Evolutionary conservation across 2,329 filamentous ascomycete species (phyloP).

Genomic region (Mycosphaerelloides madeirae): DNA sequence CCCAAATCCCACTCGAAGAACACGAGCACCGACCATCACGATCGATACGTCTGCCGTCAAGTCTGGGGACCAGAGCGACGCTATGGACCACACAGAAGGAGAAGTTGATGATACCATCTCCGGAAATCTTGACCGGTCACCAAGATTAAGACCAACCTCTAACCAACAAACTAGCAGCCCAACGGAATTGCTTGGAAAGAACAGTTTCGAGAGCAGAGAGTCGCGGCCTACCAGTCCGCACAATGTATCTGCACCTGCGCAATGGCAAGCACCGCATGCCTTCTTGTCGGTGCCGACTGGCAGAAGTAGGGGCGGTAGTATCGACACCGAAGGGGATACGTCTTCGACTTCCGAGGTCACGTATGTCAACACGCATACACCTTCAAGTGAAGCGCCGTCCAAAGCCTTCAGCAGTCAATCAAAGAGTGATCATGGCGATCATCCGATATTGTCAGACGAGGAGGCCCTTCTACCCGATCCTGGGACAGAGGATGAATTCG

Average conservation of each 20-base stretch:
- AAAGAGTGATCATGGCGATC: slow-evolving; percentile 35
- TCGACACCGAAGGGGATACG: slow-evolving; percentile 57
- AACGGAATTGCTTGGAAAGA: slow-evolving; percentile 51
- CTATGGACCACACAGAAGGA: slow-evolving; percentile 25
- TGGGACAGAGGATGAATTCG: slow-evolving; percentile 69
- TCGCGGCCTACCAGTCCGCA: slow-evolving; percentile 63
- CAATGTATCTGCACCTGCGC: slow-evolving; percentile 61
- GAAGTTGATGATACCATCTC: slow-evolving; percentile 27
- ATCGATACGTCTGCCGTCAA: slow-evolving; percentile 48
- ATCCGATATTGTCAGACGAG: slow-evolving; percentile 57
- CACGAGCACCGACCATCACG: slow-evolving; percentile 48
- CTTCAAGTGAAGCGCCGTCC: slow-evolving; percentile 17
- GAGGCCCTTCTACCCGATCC: slow-evolving; percentile 72
- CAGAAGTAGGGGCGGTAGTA: slow-evolving; percentile 60
- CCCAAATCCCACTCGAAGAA: slow-evolving; percentile 17
- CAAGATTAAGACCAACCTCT: slow-evolving; percentile 14
- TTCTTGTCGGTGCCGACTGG: slow-evolving; percentile 60
- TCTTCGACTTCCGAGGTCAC: slow-evolving; percentile 59
- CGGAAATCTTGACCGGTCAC: slow-evolving; percentile 11
- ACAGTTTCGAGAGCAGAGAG: slow-evolving; percentile 61
- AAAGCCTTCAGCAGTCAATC: slow-evolving; percentile 26
- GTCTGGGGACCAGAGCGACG: slow-evolving; percentile 32
- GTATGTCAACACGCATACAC: slow-evolving; percentile 47
- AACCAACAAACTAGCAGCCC: slow-evolving; percentile 22
- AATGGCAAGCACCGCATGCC: slow-evolving; percentile 50